Conservation (phyloP, 495 filamentous ascomycete species). For the Penicillium diatomitis region DNA sequence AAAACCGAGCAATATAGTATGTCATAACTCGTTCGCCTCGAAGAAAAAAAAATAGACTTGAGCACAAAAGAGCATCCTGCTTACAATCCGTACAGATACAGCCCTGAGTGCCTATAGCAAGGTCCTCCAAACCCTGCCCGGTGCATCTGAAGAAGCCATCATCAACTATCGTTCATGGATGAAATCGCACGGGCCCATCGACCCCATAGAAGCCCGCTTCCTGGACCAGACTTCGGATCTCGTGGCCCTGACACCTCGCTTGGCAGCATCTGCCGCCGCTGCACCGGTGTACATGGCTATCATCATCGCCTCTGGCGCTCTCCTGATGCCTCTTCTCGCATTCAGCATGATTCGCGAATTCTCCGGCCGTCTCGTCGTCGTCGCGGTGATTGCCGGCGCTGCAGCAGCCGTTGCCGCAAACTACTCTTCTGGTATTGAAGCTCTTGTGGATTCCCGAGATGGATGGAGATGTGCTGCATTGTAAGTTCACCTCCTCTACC, state of each 20-base stretch:
- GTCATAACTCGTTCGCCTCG: conserved; percentile 14
- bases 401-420: conserved; percentile 30
- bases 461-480: conserved; percentile 33
- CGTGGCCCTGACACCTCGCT: conserved; percentile 39
- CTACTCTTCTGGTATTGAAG: conserved; percentile 28
- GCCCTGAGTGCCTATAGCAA: conserved; percentile 60
- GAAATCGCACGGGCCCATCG: conserved; percentile 49
- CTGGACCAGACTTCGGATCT: conserved; percentile 59
- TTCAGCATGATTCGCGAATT: conserved; percentile 46
- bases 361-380: conserved; percentile 44
- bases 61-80: not conserved
- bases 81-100: conserved; percentile 42
- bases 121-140: conserved; percentile 44
- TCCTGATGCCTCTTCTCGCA: conserved; percentile 51
- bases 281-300: conserved; percentile 37
- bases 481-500: conserved; percentile 15
- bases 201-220: conserved; percentile 58
- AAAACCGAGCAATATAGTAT: conserved; percentile 82
- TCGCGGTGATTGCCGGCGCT: conserved; percentile 31
- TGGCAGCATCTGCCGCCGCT: conserved; percentile 9
- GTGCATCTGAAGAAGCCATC: conserved; percentile 49
- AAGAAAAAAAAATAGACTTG: no score
- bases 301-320: conserved; percentile 43
- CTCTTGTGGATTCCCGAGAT: conserved; percentile 29
- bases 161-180: conserved; percentile 60